These are phyloP conservation scores for Colletotrichum ledebouriae DNA, from an alignment of 2,329 filamentous ascomycete genomes.

Conservation along the genomic window DNA sequence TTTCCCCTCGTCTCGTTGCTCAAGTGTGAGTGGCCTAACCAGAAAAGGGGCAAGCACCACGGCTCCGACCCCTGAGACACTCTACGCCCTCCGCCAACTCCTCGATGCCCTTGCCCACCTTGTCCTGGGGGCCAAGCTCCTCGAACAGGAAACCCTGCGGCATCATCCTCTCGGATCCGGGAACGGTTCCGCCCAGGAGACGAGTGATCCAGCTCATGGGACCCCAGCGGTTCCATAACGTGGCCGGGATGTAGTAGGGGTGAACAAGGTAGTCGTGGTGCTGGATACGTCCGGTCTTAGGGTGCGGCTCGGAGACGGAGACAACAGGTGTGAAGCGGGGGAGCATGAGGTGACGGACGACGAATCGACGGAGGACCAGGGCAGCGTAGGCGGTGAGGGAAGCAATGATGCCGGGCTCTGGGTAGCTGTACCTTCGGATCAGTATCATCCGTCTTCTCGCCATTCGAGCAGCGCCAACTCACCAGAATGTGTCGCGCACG, in stretches of 20 bases:
- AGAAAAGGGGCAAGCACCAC: slow-evolving; percentile 40
- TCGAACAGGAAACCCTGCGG: slow-evolving; percentile 66
- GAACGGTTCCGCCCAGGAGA: slow-evolving; percentile 59
- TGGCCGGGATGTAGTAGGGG: slow-evolving; percentile 75
- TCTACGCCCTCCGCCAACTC: slow-evolving; percentile 54
- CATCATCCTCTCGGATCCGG: slow-evolving; percentile 58
- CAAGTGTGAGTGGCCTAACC: background rate
- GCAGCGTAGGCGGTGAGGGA: slow-evolving; percentile 54
- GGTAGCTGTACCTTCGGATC: slow-evolving; percentile 53
- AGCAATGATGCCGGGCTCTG: slow-evolving; percentile 56
- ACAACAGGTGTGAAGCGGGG: slow-evolving; percentile 65
- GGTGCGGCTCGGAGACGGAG: slow-evolving; percentile 62
- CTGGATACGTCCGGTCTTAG: slow-evolving; percentile 65
- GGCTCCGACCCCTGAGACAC: slow-evolving; percentile 25
- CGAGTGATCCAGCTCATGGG: slow-evolving; percentile 64
- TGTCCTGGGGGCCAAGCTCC: slow-evolving; percentile 72
- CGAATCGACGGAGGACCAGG: slow-evolving; percentile 66
- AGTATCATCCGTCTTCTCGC: background rate
- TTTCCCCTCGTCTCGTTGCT: too few relatives aligned
- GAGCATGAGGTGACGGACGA: slow-evolving; percentile 69
- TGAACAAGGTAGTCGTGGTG: slow-evolving; percentile 67
- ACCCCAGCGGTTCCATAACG: slow-evolving; percentile 73
- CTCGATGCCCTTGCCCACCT: slow-evolving; percentile 65
- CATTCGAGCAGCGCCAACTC: slow-evolving; percentile 47
- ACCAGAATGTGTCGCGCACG: slow-evolving; percentile 75